Evolutionary conservation across 2,329 filamentous ascomycete genomes (phyloP).

Genomic region (Alternaria sp.): DNA sequence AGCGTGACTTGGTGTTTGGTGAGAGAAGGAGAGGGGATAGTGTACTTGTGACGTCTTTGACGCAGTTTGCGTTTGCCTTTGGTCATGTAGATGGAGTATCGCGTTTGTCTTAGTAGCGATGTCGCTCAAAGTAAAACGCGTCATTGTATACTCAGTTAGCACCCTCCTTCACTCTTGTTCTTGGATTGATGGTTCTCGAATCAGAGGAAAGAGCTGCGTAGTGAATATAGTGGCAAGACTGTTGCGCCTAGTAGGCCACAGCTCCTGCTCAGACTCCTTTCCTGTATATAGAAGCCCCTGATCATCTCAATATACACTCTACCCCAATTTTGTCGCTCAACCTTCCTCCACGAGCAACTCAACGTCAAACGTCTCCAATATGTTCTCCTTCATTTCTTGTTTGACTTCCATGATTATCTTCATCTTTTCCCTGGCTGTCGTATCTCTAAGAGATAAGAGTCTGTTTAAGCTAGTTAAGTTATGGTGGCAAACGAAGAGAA

Average conservation of each 20-base stretch:
- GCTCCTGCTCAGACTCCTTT: not conserved
- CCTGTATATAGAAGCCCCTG: not conserved
- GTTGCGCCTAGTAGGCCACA: not conserved
- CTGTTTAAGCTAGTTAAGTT: not conserved
- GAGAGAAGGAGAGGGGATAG: not conserved
- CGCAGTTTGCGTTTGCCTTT: not conserved
- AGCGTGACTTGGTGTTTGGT: not conserved
- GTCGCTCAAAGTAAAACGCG: not conserved
- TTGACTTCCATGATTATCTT: not conserved
- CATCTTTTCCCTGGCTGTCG: not conserved
- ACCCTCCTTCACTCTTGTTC: not conserved
- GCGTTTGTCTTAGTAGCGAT: not conserved
- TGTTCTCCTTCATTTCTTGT: not conserved
- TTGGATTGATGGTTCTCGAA: not conserved
- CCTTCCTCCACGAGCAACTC: not conserved
- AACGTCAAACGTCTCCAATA: not conserved
- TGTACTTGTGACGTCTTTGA: not conserved
- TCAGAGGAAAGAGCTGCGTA: not conserved
- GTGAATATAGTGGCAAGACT: not conserved
- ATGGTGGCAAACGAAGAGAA: not conserved
- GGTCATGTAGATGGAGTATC: not conserved
- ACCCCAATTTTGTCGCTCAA: not conserved
- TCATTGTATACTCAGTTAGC: not conserved
- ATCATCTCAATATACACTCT: not conserved
- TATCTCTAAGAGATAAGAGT: not conserved